Percentiles rank a stretch among this genome's conserved stretches.
phyloP scores from a whole-genome alignment of 2,329 filamentous ascomycete species.

The Septoria linicola region DNA sequence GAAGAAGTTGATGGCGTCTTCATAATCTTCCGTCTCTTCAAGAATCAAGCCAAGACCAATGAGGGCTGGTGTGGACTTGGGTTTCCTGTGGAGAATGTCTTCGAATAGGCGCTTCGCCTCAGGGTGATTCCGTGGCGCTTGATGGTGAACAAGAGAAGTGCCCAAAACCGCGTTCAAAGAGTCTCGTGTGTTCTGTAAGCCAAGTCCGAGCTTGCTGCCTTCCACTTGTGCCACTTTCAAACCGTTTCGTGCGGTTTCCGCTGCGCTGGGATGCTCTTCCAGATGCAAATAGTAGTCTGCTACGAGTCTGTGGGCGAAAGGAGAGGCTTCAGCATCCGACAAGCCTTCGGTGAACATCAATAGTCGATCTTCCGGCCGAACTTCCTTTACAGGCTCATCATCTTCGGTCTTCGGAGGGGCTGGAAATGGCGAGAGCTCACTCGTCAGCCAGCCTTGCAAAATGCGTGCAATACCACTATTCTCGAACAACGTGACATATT shows the following conservation, averaged over 20 bases:
- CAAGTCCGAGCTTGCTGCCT: conserved; percentile 64
- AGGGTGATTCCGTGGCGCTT: conserved; percentile 82
- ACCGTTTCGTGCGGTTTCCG: conserved; percentile 76
- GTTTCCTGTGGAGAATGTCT: conserved; percentile 71
- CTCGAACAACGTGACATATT: conserved; percentile 82
- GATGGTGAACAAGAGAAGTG: conserved; percentile 86
- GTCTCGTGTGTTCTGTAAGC: conserved; percentile 68
- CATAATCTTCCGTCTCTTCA: conserved; percentile 88
- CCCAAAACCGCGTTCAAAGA: conserved; percentile 74
- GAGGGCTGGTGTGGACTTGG: conserved; percentile 73
- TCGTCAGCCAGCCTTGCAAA: conserved; percentile 77
- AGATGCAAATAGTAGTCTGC: conserved; percentile 79
- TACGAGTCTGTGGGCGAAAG: conserved; percentile 79
- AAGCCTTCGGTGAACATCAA: conserved; percentile 69
- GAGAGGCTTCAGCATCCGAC: conserved; percentile 58
- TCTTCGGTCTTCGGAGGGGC: conserved; percentile 55
- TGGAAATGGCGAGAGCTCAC: conserved; percentile 80
- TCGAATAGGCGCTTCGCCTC: conserved; percentile 89
- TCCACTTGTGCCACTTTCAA: conserved; percentile 61
- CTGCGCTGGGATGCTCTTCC: conserved; percentile 80
- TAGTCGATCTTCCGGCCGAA: conserved; percentile 75
- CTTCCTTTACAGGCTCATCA: conserved; percentile 54
- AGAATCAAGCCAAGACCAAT: conserved; percentile 89
- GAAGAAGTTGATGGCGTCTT: conserved; percentile 77
- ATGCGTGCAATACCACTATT: conserved; percentile 79